Evolutionary conservation across 352 stramenopile genomes (phyloP).

Genomic region (Phytopythium ostracodes): DNA sequence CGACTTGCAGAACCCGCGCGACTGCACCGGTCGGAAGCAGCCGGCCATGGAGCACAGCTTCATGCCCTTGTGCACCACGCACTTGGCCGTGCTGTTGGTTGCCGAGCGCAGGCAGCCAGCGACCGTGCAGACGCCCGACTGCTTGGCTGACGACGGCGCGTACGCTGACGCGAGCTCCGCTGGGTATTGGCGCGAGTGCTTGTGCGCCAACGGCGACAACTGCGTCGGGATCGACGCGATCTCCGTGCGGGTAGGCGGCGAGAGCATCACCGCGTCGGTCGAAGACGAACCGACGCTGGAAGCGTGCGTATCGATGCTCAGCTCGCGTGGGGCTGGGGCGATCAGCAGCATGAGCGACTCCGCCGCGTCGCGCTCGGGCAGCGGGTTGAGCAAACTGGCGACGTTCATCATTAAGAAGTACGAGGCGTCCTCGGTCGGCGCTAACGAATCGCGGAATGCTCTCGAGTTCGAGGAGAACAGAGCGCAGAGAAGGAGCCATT

Average conservation of each 20-base stretch:
- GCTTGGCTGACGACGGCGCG: not conserved
- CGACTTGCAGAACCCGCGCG: constrained; percentile 51
- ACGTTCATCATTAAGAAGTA: constrained; percentile 18
- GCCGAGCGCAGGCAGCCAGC: constrained; percentile 26
- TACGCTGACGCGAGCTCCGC: not conserved
- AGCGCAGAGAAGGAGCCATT: not conserved
- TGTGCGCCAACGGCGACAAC: constrained; percentile 19
- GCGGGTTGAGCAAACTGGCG: constrained; percentile 27
- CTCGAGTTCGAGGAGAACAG: not conserved
- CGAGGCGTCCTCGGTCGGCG: not conserved
- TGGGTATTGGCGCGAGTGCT: constrained; percentile 7
- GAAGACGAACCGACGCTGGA: not conserved
- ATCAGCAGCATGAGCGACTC: constrained; percentile 7
- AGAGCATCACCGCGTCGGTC: not conserved
- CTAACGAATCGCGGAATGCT: not conserved
- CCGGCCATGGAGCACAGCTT: constrained; percentile 32
- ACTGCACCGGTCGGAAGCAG: constrained; percentile 44
- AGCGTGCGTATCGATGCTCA: not conserved
- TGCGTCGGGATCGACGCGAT: not conserved
- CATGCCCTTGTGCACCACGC: constrained; percentile 38
- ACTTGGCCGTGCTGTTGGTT: constrained; percentile 20
- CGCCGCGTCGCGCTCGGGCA: constrained; percentile 4
- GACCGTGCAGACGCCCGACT: constrained; percentile 16
- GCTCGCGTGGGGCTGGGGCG: not conserved
- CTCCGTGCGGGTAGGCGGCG: not conserved